Conservation (phyloP, 176 grass and related monocot genomes). For the Triticum monococcum region DNA sequence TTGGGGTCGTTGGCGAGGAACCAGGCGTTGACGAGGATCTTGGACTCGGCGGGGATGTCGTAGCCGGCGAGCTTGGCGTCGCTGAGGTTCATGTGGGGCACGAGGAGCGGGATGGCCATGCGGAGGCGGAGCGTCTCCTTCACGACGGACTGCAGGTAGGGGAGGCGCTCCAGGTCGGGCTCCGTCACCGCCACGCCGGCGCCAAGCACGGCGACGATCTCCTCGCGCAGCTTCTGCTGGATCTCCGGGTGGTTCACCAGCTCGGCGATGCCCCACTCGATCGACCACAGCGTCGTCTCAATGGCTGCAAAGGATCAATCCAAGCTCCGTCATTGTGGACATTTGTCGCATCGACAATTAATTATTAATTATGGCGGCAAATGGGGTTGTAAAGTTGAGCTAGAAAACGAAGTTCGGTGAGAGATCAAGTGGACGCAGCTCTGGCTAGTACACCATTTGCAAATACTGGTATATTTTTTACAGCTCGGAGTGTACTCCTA, state of each 20-base stretch:
- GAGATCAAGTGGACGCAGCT: neutral
- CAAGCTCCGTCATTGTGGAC: neutral
- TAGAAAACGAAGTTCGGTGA: neutral
- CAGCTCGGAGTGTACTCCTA: neutral
- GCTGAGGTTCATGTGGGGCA: slow-evolving; percentile 99
- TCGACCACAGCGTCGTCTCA: slow-evolving; percentile 97
- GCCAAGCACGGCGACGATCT: slow-evolving; percentile 63
- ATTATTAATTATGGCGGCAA: neutral
- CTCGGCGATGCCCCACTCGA: slow-evolving; percentile 98
- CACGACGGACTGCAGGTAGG: slow-evolving; percentile 85
- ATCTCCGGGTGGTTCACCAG: slow-evolving; percentile 83
- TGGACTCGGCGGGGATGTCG: slow-evolving; percentile 96
- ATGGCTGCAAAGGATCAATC: slow-evolving; percentile 54
- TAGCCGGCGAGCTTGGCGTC: slow-evolving; percentile 78
- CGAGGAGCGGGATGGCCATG: slow-evolving; percentile 98
- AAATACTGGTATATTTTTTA: neutral
- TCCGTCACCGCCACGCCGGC: slow-evolving; percentile 57
- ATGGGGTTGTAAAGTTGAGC: neutral
- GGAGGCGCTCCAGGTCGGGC: slow-evolving; percentile 78
- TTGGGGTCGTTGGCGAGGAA: slow-evolving; percentile 91
- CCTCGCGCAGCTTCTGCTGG: slow-evolving; percentile 59
- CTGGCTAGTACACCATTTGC: too few relatives aligned
- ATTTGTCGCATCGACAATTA: neutral
- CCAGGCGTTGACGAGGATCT: slow-evolving; percentile 98
- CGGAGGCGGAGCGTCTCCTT: slow-evolving; percentile 96